Base-by-base conservation (phyloP, 202 grass and related monocot genomes). In the Brachypodium distachyon region DNA sequence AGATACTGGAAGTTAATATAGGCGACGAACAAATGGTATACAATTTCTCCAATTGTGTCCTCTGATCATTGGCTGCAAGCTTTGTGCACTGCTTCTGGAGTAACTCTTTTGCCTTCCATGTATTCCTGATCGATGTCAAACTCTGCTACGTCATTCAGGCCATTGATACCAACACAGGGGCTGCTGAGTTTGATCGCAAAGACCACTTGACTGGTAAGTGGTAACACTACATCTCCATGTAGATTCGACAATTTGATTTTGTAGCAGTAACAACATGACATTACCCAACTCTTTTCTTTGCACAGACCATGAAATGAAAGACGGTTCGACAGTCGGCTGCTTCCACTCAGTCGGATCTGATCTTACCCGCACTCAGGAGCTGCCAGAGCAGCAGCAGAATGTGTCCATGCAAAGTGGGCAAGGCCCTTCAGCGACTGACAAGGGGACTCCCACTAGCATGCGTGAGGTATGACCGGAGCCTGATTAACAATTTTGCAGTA, bases 271-370 rank as follows among this genome's bases (percentile, higher is more conserved):
- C 29, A 61, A 40, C 26, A 21, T 33, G 12, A 11, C 57, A 69
- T 71, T 55, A 0, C 29, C 46, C 29, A 64, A 49, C 42, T 72
- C 13, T 33, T n/a, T 10, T 72, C 14, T 72, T 48, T 72, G 18
- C 27, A 52, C 77, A 88, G 92, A 76, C 48, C 67, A 83, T 83
- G 89, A 87, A 78, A 73, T 90, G 66, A 76, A 58, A 78, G 89
- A 95, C 25, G 89, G 64, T 32, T 99, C 96, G 18, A 99, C 96
- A 31, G 86, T 93, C 9, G 96, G 96, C 61, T 86, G 87, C 53
- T 53, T 99, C 66, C 85, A 90, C 55, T 95, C 96, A 17, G 36
- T 99, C 27, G 92, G 96, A 44, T 99, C 92, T 62, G 96, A 99
- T 81, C 85, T 92, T 67, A 99, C 92, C 16, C 89, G 83, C 33